Base-by-base conservation (phyloP, 2,329 filamentous ascomycete species). In the Pseudogymnoascus sp. region DNA sequence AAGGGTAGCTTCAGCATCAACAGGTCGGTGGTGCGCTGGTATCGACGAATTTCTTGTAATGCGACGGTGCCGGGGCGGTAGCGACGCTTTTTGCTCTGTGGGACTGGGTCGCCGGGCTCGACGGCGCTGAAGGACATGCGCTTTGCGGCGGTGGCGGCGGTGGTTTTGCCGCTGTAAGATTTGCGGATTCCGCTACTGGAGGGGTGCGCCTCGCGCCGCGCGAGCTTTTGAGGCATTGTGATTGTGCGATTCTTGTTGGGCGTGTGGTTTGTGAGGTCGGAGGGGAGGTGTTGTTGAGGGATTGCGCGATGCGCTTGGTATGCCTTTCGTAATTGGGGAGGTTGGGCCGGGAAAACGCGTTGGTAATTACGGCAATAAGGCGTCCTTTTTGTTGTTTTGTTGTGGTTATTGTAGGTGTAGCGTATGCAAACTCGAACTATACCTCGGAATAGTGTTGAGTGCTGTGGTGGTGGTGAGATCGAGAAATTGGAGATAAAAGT, bases 21-120 rank as follows among this genome's bases (percentile, higher is more conserved):
- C 31, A 97, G 84, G 71, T 97, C 92, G 64, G 91, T 96, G 66
- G 86, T 90, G 76, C 87, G 89, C 78, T 97, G 94, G 75, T 95
- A 95, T 71, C 85, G 86, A 74, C 92, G 83, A 75, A 97, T 97
- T 78, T 97, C 93, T 76, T 89, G 88, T 62, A 97, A 82, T 61
- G 94, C 93, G 68, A 91, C 82, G 45, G 92, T 97, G 72, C 92
- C 92, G 1, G 89, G 89, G 63, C 80, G 83, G 72, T 91, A 92
- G 67, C 89, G 83, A 66, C 82, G 82, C 67, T 81, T 84, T 67
- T 81, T 81, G 63, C 76, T 78, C 63, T 81, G 78, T 1, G 89
- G 88, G 52, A 90, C 77, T 31, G 89, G 89, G 69, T 92, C 89
- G 64, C 89, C 89, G 69, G 89, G 58, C 37, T 60, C 33, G 58